A percentile compares a stretch with the other conserved stretches of the same genome.
Conservation (phyloP, 2,329 filamentous ascomycete species). For the Pseudogymnoascus sp. region DNA sequence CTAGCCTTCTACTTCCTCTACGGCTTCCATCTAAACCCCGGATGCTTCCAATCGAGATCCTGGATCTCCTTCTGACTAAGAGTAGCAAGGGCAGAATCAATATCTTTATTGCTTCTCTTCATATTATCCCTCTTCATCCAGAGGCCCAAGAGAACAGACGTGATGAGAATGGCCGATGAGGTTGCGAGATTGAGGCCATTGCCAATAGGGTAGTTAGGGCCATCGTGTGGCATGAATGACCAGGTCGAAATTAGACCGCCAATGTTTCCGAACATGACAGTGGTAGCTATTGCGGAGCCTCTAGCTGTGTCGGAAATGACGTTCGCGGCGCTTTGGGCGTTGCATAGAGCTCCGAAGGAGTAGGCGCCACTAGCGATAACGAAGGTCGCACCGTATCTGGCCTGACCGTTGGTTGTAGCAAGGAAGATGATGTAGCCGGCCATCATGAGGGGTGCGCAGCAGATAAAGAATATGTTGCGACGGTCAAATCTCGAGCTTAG, state of each 20-base stretch:
- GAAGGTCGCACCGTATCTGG: slow-evolving; percentile 66
- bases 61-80: slow-evolving; percentile 46
- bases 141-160: slow-evolving; percentile 40
- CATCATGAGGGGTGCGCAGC: slow-evolving; percentile 57
- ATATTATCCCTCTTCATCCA: slow-evolving; percentile 61
- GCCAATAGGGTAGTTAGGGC: slow-evolving; percentile 60
- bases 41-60: slow-evolving; percentile 60
- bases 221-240: slow-evolving; percentile 57
- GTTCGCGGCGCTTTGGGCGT: slow-evolving; percentile 62
- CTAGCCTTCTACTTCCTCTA: slow-evolving; percentile 11
- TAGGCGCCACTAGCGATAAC: slow-evolving; percentile 60
- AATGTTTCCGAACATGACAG: slow-evolving; percentile 68
- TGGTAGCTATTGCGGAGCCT: slow-evolving; percentile 57
- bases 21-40: slow-evolving; percentile 56
- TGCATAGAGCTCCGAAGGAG: slow-evolving; percentile 55
- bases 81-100: slow-evolving; percentile 49
- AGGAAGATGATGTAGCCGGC: slow-evolving; percentile 65
- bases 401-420: slow-evolving; percentile 46
- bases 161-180: slow-evolving; percentile 46
- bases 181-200: slow-evolving; percentile 65
- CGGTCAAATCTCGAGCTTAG: slow-evolving; percentile 54
- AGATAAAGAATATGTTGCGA: slow-evolving; percentile 54
- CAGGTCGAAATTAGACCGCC: slow-evolving; percentile 61
- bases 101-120: slow-evolving; percentile 45
- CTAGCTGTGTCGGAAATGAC: slow-evolving; percentile 65